These are phyloP conservation scores for Clonostachys rhizophaga DNA, from an alignment of 2,329 filamentous ascomycete genomes.

Conservation along the genomic window DNA sequence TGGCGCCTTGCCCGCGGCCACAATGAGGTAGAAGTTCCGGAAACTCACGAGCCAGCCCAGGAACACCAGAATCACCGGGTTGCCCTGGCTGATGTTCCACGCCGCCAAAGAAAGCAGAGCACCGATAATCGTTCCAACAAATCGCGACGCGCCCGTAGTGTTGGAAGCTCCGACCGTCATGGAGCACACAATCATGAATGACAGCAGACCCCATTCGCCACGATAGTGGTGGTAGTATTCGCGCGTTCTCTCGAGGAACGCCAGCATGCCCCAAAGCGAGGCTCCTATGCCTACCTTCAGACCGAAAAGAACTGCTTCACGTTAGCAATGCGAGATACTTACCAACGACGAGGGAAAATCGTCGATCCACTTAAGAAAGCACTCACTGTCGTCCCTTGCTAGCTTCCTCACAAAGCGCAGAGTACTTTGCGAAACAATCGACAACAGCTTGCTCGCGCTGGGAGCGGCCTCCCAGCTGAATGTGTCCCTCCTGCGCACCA, in stretches of 20 bases:
- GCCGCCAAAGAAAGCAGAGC: constrained; percentile 69
- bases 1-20: constrained; percentile 78
- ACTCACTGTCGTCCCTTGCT: constrained; percentile 49
- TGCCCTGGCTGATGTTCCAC: constrained; percentile 74
- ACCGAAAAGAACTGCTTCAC: constrained; percentile 58
- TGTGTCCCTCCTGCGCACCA: constrained; percentile 46
- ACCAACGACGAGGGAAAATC: neutral
- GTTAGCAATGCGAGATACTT: constrained; percentile 1
- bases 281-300: constrained; percentile 93
- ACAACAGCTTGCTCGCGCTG: constrained; percentile 36
- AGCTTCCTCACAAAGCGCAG: constrained; percentile 42
- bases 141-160: constrained; percentile 82
- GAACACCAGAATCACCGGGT: constrained; percentile 68
- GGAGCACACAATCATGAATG: constrained; percentile 96
- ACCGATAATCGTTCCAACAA: constrained; percentile 81
- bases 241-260: constrained; percentile 75
- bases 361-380: too few species aligned
- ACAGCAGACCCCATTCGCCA: constrained; percentile 93
- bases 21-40: constrained; percentile 84
- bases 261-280: constrained; percentile 80
- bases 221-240: constrained; percentile 83
- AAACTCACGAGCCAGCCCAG: constrained; percentile 79
- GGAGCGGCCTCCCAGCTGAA: constrained; percentile 53
- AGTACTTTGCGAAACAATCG: constrained; percentile 36
- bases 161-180: constrained; percentile 98